These are phyloP conservation scores for Voacanga thouarsii DNA, from an alignment of 257 asterid genomes.

Conservation along the genomic window DNA sequence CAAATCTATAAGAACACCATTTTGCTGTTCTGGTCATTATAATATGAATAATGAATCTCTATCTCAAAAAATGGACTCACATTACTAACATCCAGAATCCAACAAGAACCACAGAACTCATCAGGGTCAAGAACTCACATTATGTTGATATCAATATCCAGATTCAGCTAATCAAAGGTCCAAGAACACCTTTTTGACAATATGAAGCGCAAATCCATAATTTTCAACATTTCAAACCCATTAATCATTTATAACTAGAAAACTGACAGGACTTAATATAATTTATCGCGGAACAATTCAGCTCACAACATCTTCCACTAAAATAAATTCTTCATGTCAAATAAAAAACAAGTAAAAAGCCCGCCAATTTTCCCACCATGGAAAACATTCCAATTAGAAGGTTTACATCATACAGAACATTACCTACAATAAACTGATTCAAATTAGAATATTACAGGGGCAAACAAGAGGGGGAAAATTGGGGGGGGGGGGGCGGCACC, in stretches of 20 bases:
- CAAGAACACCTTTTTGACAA: neutral
- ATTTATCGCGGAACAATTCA: neutral
- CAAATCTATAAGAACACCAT: neutral
- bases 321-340: slow-evolving; percentile 1
- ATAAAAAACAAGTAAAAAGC: slow-evolving; percentile 1
- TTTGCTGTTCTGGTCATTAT: neutral
- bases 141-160: neutral
- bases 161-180: neutral
- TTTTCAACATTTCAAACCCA: neutral
- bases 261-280: neutral
- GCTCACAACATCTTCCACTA: slow-evolving; percentile 3
- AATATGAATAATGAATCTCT: neutral
- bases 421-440: too few species aligned
- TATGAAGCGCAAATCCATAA: neutral
- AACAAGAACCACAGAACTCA: slow-evolving; percentile 4
- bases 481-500: too few species aligned
- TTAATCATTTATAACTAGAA: neutral
- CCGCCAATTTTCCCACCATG: neutral
- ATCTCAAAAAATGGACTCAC: neutral
- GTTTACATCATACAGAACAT: neutral
- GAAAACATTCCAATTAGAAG: neutral
- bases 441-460: too few species aligned
- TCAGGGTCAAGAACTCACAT: neutral
- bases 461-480: too few species aligned
- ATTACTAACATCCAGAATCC: neutral